A percentile compares a stretch with the other conserved stretches of the same genome.
These are phyloP conservation scores for Fusarium coffeatum DNA, from an alignment of 2,329 filamentous ascomycete genomes.

Conservation along the genomic window DNA sequence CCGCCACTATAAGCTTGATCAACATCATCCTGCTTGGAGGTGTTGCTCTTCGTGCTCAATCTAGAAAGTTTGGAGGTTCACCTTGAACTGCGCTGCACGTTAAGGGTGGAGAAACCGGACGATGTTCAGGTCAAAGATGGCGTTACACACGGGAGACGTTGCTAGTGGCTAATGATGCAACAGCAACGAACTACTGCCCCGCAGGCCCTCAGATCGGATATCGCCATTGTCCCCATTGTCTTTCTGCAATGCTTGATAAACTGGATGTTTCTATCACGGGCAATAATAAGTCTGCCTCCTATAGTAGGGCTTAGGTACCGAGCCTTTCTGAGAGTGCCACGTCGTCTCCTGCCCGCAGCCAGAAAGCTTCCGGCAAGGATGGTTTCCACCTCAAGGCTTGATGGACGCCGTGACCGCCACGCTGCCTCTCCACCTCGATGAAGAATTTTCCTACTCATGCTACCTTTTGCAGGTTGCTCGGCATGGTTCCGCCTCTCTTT, in stretches of 20 bases:
- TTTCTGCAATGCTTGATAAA: constrained; percentile 16
- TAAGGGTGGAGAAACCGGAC: constrained; percentile 25
- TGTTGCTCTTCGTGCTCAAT: background rate
- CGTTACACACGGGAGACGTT: constrained; percentile 36
- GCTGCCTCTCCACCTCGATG: constrained; percentile 46
- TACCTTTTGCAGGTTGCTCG: constrained; percentile 22
- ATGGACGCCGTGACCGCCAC: constrained; percentile 44
- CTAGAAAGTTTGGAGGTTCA: background rate
- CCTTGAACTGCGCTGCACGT: background rate
- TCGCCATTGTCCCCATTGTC: constrained; percentile 15
- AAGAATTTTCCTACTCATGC: constrained; percentile 36
- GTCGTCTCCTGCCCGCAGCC: constrained; percentile 40
- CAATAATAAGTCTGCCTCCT: constrained; percentile 25
- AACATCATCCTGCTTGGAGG: background rate
- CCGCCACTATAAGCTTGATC: background rate
- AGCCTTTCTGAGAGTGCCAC: constrained; percentile 43
- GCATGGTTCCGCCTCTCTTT: constrained; percentile 28
- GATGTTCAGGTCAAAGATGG: constrained; percentile 23
- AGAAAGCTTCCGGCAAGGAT: constrained; percentile 31
- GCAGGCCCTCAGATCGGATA: constrained; percentile 27
- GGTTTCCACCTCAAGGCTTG: constrained; percentile 45
- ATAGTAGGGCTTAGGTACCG: constrained; percentile 35
- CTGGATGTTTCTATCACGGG: constrained; percentile 24
- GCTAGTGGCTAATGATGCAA: constrained; percentile 36
- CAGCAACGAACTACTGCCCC: constrained; percentile 30